Conservation (phyloP, 768 basidiomycete species). For the Mycena belliarum region DNA sequence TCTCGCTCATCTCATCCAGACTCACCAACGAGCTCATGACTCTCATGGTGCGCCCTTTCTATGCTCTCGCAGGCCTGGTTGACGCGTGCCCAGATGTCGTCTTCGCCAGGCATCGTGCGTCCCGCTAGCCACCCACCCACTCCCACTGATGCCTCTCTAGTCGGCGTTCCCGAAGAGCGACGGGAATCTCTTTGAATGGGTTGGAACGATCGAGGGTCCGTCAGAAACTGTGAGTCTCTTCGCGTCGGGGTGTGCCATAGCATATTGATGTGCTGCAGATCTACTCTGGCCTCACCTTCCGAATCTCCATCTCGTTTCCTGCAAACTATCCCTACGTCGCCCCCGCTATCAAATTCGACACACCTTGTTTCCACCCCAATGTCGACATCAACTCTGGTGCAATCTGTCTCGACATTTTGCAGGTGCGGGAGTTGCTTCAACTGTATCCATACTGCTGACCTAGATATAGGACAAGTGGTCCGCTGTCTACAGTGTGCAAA, state of each 20-base stretch:
- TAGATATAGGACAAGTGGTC: slow-evolving; percentile 85
- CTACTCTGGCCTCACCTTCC: slow-evolving; percentile 78
- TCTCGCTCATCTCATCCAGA: slow-evolving; percentile 35
- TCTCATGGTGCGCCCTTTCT: slow-evolving; percentile 63
- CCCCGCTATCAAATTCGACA: slow-evolving; percentile 84
- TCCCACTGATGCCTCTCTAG: slow-evolving; percentile 36
- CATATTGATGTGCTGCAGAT: slow-evolving; percentile 37
- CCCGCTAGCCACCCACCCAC: not conserved
- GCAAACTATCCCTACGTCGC: slow-evolving; percentile 87
- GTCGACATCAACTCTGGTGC: slow-evolving; percentile 77
- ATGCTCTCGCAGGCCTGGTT: not conserved
- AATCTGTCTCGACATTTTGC: slow-evolving; percentile 87
- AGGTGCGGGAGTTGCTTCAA: slow-evolving; percentile 44
- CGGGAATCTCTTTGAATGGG: slow-evolving; percentile 87
- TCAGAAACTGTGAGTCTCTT: slow-evolving; percentile 63
- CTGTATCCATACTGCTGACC: not conserved
- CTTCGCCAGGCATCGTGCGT: slow-evolving; percentile 80
- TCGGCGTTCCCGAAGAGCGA: slow-evolving; percentile 90
- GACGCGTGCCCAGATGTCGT: slow-evolving; percentile 64
- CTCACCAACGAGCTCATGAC: slow-evolving; percentile 86
- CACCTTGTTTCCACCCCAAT: slow-evolving; percentile 91
- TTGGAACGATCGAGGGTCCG: slow-evolving; percentile 84
- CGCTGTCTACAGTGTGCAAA: slow-evolving; percentile 89
- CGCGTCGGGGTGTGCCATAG: slow-evolving; percentile 12
- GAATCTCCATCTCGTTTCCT: slow-evolving; percentile 83